These are phyloP conservation scores for Dictyostelium citrinum DNA, from an alignment of 78 protist species.

Conservation along the genomic window DNA sequence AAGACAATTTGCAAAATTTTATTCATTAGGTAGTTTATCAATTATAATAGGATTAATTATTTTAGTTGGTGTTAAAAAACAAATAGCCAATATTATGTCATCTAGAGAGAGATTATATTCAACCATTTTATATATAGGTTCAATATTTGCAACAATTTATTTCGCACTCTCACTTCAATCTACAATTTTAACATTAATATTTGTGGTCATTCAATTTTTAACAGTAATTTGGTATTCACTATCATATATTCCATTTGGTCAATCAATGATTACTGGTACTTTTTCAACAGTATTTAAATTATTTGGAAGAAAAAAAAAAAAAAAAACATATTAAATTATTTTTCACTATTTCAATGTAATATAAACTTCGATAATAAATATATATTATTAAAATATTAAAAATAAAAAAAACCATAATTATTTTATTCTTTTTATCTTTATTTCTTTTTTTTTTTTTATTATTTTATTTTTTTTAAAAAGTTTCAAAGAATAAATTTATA, in stretches of 20 bases:
- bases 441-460: not conserved
- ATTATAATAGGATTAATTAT: conserved; percentile 25
- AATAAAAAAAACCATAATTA: too few relatives aligned
- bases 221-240: conserved; percentile 63
- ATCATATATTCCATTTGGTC: conserved; percentile 64
- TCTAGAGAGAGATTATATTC: conserved; percentile 55
- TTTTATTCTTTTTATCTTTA: too few relatives aligned
- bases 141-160: conserved; percentile 42
- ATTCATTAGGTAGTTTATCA: conserved; percentile 57
- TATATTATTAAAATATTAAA: too few relatives aligned
- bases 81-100: conserved; percentile 24
- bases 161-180: conserved; percentile 42
- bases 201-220: conserved; percentile 39
- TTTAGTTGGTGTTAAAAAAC: conserved; percentile 67
- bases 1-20: conserved; percentile 67
- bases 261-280: not conserved
- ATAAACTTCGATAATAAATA: not conserved
- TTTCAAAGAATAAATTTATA: conserved; percentile 51
- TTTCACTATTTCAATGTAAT: not conserved
- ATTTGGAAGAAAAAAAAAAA: not conserved
- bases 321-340: too few relatives aligned
- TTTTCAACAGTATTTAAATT: not conserved
- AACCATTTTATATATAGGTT: conserved; percentile 16
- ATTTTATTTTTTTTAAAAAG: not conserved
- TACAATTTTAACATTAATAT: conserved; percentile 16